phyloP scores from a whole-genome alignment of 345 rosid species.

The Dipteronia dyeriana region DNA sequence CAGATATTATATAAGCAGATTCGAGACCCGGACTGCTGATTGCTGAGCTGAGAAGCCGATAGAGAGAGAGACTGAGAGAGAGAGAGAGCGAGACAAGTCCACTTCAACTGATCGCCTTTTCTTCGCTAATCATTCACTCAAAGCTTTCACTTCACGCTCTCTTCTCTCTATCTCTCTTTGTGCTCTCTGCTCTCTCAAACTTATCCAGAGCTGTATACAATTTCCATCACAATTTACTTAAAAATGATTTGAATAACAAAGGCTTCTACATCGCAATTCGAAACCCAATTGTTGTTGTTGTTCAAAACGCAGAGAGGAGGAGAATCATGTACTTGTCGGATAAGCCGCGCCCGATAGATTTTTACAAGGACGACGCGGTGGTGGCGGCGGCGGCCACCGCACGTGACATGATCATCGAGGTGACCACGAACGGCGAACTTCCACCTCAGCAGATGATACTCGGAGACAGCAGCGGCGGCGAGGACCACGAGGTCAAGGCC shows the following conservation, averaged over 20 bases:
- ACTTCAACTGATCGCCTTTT: constrained; percentile 16
- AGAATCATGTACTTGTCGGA: constrained; percentile 74
- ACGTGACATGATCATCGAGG: constrained; percentile 85
- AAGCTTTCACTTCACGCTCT: constrained; percentile 37
- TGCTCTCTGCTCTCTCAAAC: neutral
- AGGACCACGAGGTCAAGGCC: constrained; percentile 73
- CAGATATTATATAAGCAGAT: neutral
- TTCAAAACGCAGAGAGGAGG: neutral
- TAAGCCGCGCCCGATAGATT: constrained; percentile 70
- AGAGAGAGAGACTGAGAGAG: too few relatives aligned
- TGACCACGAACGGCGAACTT: constrained; percentile 61
- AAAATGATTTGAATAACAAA: too few relatives aligned
- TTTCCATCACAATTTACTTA: too few relatives aligned
- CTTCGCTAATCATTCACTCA: constrained; percentile 23
- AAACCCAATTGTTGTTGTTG: neutral
- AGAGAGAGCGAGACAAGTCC: constrained; percentile 11
- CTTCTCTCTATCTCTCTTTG: constrained; percentile 6
- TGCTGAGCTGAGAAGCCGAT: neutral
- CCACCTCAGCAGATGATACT: constrained; percentile 69
- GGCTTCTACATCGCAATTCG: neutral
- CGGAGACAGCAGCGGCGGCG: constrained; percentile 81
- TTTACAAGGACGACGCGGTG: constrained; percentile 65
- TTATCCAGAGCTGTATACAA: too few relatives aligned
- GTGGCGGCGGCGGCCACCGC: constrained; percentile 24
- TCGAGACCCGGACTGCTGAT: neutral